Conservation (phyloP, 1,284 basidiomycete species). For the Fomitopsis pinicola region DNA sequence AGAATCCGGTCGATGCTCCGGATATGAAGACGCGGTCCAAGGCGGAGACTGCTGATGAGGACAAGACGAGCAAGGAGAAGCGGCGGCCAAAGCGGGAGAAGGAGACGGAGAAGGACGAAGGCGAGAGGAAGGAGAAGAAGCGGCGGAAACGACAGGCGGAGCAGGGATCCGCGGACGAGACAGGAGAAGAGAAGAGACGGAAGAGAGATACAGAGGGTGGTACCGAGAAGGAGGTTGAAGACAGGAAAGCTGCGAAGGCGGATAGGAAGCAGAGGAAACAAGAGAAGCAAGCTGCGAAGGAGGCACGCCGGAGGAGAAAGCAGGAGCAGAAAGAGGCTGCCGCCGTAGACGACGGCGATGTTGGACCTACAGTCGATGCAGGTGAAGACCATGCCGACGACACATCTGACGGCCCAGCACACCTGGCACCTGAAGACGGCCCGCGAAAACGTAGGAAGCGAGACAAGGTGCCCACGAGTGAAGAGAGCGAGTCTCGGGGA, state of each 20-base stretch:
- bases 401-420: background rate
- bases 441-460: background rate
- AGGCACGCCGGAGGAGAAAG: constrained; percentile 18
- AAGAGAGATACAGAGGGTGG: constrained; percentile 7
- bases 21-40: constrained; percentile 13
- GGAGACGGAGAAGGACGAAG: constrained; percentile 6
- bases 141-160: constrained; percentile 13
- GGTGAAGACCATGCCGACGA: background rate
- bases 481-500: background rate
- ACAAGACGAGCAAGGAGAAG: constrained; percentile 12
- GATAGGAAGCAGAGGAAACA: constrained; percentile 21
- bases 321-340: constrained; percentile 4
- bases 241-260: constrained; percentile 13
- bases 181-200: background rate
- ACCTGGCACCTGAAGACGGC: background rate
- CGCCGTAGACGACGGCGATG: background rate
- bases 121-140: constrained; percentile 9
- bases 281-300: constrained; percentile 22
- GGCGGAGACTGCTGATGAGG: constrained; percentile 10
- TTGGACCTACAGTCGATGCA: background rate
- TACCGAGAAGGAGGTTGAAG: background rate
- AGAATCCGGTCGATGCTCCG: constrained; percentile 1
- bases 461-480: background rate
- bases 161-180: constrained; percentile 5
- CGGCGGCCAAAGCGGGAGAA: constrained; percentile 13